Evolutionary conservation across 108 stramenopile species (phyloP), one percentile per base, ranked within the genome.

Genomic region (Bacterosira constricta): DNA sequence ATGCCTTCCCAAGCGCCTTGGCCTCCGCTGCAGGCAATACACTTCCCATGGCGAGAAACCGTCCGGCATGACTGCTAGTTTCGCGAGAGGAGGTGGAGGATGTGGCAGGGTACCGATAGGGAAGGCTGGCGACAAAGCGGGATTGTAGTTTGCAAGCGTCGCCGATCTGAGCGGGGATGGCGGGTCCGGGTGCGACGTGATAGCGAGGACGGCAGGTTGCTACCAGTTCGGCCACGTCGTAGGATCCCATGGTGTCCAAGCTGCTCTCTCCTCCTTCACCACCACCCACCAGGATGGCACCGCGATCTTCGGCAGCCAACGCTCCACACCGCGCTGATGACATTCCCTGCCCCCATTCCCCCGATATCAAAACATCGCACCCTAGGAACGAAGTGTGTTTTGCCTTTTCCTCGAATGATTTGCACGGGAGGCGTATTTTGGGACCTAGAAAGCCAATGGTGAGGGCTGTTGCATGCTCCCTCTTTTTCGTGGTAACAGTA

Each of bases 301-400:
- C 44, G 41, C 66, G 63, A 73, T 77, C 71, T 21, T 66, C 71
- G 11, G 46, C 36, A 1, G 76, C 46, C 20, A 62, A 73, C 53
- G 57, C 72, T 25, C 67, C 74, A 21, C 51, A 56, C n/a, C 20
- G 47, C 15, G 71, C 36, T n/a, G 84, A 71, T 62, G 86, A 86
- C 79, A 93, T 91, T 23, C 93, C 93, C 75, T 94, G 93, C 26
- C 90, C 90, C 88, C 87, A 90, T 58, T 94, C 90, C 1, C 74
- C 52, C 11, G 87, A 81, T 51, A 94, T 70, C 11, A 94, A 63
- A 15, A 94, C 73, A 67, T 94, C 93, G 50, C 93, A 94, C 41
- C 88, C 87, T 38, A 75, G 53, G 61, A 81, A 86, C 1, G 77
- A 79, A 20, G 76, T 63, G 54, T 85, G 84, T 39, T 76, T 73